Evolutionary conservation across 2,329 filamentous ascomycete species (phyloP), one percentile per base, ranked within the genome.

Genomic region (Mycosphaerelloides madeirae): DNA sequence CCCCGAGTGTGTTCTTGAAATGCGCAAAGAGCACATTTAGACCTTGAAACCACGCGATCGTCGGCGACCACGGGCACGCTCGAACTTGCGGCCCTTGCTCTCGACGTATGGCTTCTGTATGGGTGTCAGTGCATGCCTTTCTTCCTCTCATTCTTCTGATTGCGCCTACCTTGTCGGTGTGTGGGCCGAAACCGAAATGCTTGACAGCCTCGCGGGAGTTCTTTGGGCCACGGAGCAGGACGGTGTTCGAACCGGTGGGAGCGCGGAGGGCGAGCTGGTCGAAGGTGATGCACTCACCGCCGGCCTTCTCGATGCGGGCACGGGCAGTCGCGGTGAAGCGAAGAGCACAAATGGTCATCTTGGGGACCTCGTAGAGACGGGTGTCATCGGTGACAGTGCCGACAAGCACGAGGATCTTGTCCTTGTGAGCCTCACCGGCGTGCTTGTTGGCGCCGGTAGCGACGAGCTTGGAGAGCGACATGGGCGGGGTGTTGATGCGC

Each of bases 11-110:
- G 31, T 47, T 42, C 32, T 22, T 41, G 38, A 36, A 31, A 49
- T 44, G 33, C 31, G 15, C 38, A 12, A 37, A 29, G 19, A 46
- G 40, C 34, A 49, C 40, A 40, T 40, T 87, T 95, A 98, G 72
- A 98, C 93, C 89, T 98, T 98, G 90, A 98, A 98, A 82, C 94
- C 93, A 69, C 87, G 83, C 67, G 90, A 97, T 73, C 89, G 81
- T 85, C 93, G 94, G 77, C 93, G 90, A 76, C 93, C 94, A 93
- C 93, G 90, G 68, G 90, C 93, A 68, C 83, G 82, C 85, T 98
- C 94, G 80, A 98, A 98, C 82, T 98, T 98, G 77, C 93, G 86
- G 69, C 94, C 94, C 87, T 98, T 98, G 80, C 88, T 95, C 76
- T 88, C 81, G 68, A 98, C 81, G 65, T 95, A 87, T 63, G 91